These are phyloP conservation scores for Saccharomyces pastorianus DNA, from an alignment of 1,139 yeast genomes.

Conservation along the genomic window DNA sequence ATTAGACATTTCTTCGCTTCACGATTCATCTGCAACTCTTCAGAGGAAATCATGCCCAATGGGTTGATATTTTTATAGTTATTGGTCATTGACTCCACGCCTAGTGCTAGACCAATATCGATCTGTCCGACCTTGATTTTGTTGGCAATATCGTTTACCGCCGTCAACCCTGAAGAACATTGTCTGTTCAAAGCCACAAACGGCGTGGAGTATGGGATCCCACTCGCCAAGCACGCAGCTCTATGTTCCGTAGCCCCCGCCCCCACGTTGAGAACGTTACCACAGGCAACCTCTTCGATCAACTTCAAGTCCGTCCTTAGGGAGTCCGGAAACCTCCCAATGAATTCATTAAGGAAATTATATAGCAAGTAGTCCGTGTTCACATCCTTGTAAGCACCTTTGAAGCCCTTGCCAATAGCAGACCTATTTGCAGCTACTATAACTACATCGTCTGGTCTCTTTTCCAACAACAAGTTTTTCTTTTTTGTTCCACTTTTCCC, in stretches of 20 bases:
- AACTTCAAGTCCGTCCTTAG: slow-evolving; percentile 50
- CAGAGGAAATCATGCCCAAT: slow-evolving; percentile 50
- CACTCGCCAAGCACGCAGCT: slow-evolving; percentile 73
- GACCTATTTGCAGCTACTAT: slow-evolving; percentile 84
- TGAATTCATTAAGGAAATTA: slow-evolving; percentile 53
- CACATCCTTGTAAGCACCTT: slow-evolving; percentile 39
- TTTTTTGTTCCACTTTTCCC: slow-evolving; percentile 4
- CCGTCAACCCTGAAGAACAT: slow-evolving; percentile 90
- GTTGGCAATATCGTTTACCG: slow-evolving; percentile 81
- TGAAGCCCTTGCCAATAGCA: slow-evolving; percentile 79
- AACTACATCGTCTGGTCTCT: slow-evolving; percentile 79
- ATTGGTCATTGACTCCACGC: slow-evolving; percentile 86
- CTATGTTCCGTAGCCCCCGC: slow-evolving; percentile 91
- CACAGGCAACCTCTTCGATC: slow-evolving; percentile 78
- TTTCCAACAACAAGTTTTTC: slow-evolving; percentile 37
- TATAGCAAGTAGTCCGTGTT: slow-evolving; percentile 46
- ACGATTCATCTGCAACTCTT: slow-evolving; percentile 36
- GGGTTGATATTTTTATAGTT: slow-evolving; percentile 70
- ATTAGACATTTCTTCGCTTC: slow-evolving; percentile 59
- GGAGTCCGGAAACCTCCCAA: slow-evolving; percentile 37
- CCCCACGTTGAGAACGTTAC: slow-evolving; percentile 82
- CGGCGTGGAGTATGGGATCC: slow-evolving; percentile 62
- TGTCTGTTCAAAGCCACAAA: slow-evolving; percentile 84
- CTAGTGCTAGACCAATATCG: slow-evolving; percentile 82
- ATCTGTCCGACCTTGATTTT: slow-evolving; percentile 83